A percentile compares a stretch with the other conserved stretches of the same genome.
phyloP scores from a whole-genome alignment of 169 alveolate genomes.

The Plasmodium fragile region DNA sequence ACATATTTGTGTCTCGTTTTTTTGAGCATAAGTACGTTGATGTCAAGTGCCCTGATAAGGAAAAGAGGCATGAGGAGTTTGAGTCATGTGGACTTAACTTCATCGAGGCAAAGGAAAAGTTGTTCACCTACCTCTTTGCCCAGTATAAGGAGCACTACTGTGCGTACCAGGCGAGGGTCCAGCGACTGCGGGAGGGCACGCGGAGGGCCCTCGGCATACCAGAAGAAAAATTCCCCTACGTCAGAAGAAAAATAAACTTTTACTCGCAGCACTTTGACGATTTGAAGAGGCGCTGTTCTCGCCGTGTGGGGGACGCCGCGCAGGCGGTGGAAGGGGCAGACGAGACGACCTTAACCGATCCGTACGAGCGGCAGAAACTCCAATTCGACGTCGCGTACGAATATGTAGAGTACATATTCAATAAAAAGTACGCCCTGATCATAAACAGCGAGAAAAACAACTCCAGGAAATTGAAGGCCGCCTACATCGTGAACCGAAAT shows the following conservation, averaged over 20 bases:
- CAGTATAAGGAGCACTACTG: slow-evolving; percentile 2
- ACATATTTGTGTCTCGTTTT: slow-evolving; percentile 55
- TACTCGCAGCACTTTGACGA: slow-evolving; percentile 46
- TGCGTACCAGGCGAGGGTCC: not conserved
- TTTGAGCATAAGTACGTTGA: slow-evolving; percentile 11
- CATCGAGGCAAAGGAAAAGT: slow-evolving; percentile 19
- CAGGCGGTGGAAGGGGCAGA: not conserved
- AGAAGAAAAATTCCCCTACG: slow-evolving; percentile 3
- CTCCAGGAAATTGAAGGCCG: slow-evolving; percentile 60
- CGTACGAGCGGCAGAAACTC: slow-evolving; percentile 12
- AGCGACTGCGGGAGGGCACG: not conserved
- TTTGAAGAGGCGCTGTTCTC: not conserved
- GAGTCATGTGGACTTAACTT: slow-evolving; percentile 11
- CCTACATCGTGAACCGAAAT: slow-evolving; percentile 40
- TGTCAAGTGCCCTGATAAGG: not conserved
- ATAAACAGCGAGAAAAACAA: slow-evolving; percentile 52
- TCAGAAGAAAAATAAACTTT: not conserved
- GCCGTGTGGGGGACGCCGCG: not conserved
- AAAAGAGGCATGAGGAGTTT: not conserved
- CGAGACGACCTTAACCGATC: not conserved
- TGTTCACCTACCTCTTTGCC: slow-evolving; percentile 10
- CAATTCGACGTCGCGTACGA: slow-evolving; percentile 1
- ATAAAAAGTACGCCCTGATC: slow-evolving; percentile 35
- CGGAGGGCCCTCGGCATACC: not conserved
- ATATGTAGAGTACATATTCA: slow-evolving; percentile 23